A percentile compares a stretch with the other conserved stretches of the same genome.
These are phyloP conservation scores for Ormosia emarginata DNA, from an alignment of 306 rosid species.

Conservation along the genomic window DNA sequence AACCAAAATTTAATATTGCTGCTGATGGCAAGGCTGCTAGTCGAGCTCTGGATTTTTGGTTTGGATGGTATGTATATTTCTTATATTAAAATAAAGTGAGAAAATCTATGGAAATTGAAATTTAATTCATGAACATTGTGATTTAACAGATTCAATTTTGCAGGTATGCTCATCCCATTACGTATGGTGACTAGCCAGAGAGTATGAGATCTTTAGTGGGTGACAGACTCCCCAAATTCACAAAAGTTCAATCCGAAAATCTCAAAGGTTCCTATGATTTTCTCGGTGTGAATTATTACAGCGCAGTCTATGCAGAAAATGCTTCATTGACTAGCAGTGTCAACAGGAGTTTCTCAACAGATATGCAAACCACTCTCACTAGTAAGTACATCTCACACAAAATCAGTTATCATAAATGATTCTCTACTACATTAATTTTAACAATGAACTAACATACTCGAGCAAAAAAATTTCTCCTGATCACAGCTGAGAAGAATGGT, in stretches of 20 bases:
- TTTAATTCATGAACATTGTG: not conserved
- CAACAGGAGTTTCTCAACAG: conserved; percentile 34
- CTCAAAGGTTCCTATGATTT: conserved; percentile 52
- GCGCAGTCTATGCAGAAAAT: conserved; percentile 33
- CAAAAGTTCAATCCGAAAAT: conserved; percentile 17
- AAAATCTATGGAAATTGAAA: not conserved
- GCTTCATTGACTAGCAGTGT: conserved; percentile 1
- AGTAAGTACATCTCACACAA: conserved; percentile 23
- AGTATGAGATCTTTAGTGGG: conserved; percentile 43
- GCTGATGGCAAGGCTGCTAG: conserved; percentile 22
- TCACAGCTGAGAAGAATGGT: conserved; percentile 22
- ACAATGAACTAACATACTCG: not conserved
- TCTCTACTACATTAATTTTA: not conserved
- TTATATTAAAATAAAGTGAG: not conserved
- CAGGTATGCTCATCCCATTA: conserved; percentile 55
- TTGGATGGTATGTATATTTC: conserved; percentile 38
- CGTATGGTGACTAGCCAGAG: conserved; percentile 52
- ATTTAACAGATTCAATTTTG: not conserved
- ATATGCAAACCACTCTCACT: conserved; percentile 22
- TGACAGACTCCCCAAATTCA: conserved; percentile 52
- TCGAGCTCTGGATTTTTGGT: conserved; percentile 25
- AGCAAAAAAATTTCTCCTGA: not conserved
- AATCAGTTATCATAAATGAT: not conserved
- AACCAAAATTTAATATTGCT: conserved; percentile 14
- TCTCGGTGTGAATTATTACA: conserved; percentile 64